Percentiles rank a stretch among this genome's conserved stretches.
These are phyloP conservation scores for Exophiala lecanii-corni DNA, from an alignment of 2,329 filamentous ascomycete species.

Conservation along the genomic window DNA sequence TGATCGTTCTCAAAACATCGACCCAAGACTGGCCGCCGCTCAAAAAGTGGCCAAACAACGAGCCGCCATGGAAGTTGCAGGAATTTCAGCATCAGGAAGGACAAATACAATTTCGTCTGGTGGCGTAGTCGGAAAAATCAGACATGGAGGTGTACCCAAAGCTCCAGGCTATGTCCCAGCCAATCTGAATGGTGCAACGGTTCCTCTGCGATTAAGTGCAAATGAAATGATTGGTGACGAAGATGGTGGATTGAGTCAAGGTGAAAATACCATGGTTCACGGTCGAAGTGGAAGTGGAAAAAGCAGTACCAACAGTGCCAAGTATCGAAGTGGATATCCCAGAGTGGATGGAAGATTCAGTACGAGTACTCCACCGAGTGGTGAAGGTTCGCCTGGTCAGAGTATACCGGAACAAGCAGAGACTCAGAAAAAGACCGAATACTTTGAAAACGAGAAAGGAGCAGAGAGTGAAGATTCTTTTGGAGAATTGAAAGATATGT, in stretches of 20 bases:
- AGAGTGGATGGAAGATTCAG: conserved; percentile 34
- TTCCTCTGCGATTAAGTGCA: conserved; percentile 88
- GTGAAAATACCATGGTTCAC: conserved; percentile 39
- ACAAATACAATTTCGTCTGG: conserved; percentile 59
- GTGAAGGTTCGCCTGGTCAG: conserved; percentile 23
- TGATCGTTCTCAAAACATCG: conserved; percentile 87
- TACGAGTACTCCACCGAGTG: conserved; percentile 50
- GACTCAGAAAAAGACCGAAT: conserved; percentile 30
- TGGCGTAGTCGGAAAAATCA: conserved; percentile 66
- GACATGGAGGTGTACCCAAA: conserved; percentile 77
- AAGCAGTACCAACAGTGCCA: conserved; percentile 51
- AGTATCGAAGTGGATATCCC: conserved; percentile 43
- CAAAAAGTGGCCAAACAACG: conserved; percentile 83
- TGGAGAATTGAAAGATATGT: conserved; percentile 50
- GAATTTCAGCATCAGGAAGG: conserved; percentile 50
- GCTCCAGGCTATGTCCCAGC: conserved; percentile 74
- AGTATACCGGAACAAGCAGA: conserved; percentile 41
- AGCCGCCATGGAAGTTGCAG: conserved; percentile 77
- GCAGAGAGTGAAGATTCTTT: conserved; percentile 50
- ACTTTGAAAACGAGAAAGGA: conserved; percentile 27
- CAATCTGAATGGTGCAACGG: conserved; percentile 70
- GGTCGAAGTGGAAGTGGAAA: conserved; percentile 54
- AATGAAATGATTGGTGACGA: conserved; percentile 89
- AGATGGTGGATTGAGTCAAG: conserved; percentile 43
- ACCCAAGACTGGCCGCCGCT: conserved; percentile 75